phyloP scores from a whole-genome alignment of 2,329 filamentous ascomycete species.

The Bipolaris gigantea region DNA sequence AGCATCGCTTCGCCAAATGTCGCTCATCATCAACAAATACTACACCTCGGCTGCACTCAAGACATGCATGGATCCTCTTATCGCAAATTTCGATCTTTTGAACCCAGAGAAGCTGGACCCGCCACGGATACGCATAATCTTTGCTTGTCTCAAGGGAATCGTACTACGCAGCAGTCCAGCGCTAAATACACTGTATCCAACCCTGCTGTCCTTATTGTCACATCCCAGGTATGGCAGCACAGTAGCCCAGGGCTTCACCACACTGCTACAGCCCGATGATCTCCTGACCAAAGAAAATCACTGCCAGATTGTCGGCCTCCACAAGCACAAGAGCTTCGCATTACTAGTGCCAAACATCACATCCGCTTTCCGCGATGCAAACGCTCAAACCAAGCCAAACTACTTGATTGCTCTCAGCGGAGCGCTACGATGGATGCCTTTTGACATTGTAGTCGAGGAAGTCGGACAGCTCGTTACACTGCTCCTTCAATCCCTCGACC shows the following conservation, averaged over 20 bases:
- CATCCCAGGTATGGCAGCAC: constrained; percentile 53
- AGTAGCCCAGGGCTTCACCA: constrained; percentile 60
- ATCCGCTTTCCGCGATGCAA: constrained; percentile 53
- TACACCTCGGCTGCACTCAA: constrained; percentile 46
- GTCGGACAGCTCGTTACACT: constrained; percentile 61
- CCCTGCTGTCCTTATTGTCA: constrained; percentile 55
- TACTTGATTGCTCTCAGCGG: constrained; percentile 66
- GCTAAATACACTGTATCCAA: constrained; percentile 47
- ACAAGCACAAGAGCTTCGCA: constrained; percentile 66
- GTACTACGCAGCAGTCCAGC: constrained; percentile 57
- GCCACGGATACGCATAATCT: constrained; percentile 57
- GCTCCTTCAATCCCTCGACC: constrained; percentile 65
- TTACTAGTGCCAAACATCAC: constrained; percentile 61
- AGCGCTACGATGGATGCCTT: constrained; percentile 62
- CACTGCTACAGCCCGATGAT: constrained; percentile 63
- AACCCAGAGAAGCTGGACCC: constrained; percentile 38
- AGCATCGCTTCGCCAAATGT: constrained; percentile 48
- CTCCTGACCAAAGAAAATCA: constrained; percentile 63
- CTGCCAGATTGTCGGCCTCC: constrained; percentile 62
- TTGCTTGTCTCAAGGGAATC: constrained; percentile 64
- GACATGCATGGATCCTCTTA: constrained; percentile 45
- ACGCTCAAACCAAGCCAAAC: constrained; percentile 56
- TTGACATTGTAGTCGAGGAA: constrained; percentile 62
- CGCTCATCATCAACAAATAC: constrained; percentile 54
- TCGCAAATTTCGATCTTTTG: constrained; percentile 39